Evolutionary conservation across 805 yeast genomes (phyloP).

Genomic region (Saturnispora silvae): DNA sequence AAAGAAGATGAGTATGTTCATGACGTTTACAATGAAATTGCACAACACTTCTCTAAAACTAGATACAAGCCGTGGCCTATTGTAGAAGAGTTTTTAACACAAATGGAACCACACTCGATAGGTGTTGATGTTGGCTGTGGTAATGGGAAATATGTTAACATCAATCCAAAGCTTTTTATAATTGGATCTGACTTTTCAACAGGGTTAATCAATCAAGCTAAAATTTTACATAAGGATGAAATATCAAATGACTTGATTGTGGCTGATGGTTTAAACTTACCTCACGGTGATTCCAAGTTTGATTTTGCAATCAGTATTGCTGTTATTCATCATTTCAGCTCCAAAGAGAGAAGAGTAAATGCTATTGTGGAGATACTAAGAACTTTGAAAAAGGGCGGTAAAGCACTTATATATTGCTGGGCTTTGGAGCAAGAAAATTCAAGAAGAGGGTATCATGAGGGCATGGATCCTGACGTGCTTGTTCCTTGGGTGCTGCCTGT

Average conservation of each 20-base stretch:
- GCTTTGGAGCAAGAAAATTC: slow-evolving; percentile 86
- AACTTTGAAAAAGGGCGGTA: slow-evolving; percentile 45
- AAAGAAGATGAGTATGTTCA: slow-evolving; percentile 80
- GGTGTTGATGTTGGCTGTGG: slow-evolving; percentile 98
- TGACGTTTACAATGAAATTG: slow-evolving; percentile 86
- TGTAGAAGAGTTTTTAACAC: slow-evolving; percentile 57
- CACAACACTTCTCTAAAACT: slow-evolving; percentile 86
- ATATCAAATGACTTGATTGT: slow-evolving; percentile 46
- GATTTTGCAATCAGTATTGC: slow-evolving; percentile 92
- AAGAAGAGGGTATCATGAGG: slow-evolving; percentile 82
- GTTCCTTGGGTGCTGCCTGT: slow-evolving; percentile 89
- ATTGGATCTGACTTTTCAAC: slow-evolving; percentile 69
- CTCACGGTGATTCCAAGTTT: slow-evolving; percentile 39
- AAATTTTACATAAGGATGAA: slow-evolving; percentile 24
- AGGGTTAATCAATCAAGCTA: slow-evolving; percentile 59
- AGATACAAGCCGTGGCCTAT: slow-evolving; percentile 97
- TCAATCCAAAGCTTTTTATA: slow-evolving; percentile 57
- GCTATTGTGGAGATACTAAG: slow-evolving; percentile 65
- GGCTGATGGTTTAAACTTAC: slow-evolving; percentile 69
- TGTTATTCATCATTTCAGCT: slow-evolving; percentile 92
- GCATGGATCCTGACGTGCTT: slow-evolving; percentile 85
- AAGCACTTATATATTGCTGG: slow-evolving; percentile 85
- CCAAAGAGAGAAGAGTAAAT: slow-evolving; percentile 61
- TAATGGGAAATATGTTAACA: slow-evolving; percentile 79
- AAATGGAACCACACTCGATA: slow-evolving; percentile 41